Evolutionary conservation across 495 filamentous ascomycete species (phyloP).

Genomic region (Podospora pseudopauciseta): DNA sequence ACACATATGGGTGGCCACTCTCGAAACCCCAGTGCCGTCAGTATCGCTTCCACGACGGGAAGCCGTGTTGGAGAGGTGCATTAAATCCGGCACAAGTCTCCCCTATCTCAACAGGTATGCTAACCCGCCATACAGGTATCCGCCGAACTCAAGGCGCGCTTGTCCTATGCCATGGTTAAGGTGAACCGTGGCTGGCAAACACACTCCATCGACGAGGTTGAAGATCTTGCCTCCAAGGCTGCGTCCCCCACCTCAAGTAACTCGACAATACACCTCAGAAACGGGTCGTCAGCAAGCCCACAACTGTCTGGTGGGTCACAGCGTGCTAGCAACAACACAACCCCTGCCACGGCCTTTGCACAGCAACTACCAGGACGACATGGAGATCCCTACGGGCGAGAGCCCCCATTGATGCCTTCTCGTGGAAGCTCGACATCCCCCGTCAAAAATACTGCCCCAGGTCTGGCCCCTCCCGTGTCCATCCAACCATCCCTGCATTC

Average conservation of each 20-base stretch:
- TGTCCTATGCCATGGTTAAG: conserved; percentile 88
- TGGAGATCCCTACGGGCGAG: conserved; percentile 20
- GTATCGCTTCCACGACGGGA: conserved; percentile 50
- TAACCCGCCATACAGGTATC: conserved; percentile 56
- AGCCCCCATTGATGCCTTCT: conserved; percentile 17
- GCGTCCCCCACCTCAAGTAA: conserved; percentile 54
- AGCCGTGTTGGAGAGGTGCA: conserved; percentile 73
- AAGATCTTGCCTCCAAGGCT: conserved; percentile 61
- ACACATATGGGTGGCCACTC: conserved; percentile 52
- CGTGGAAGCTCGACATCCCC: conserved; percentile 28
- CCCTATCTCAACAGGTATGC: not conserved
- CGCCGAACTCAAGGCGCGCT: conserved; percentile 68
- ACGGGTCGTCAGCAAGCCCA: conserved; percentile 47
- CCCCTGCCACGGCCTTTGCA: conserved; percentile 27
- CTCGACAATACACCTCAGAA: conserved; percentile 49
- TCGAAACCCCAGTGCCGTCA: conserved; percentile 62
- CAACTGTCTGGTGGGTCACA: conserved; percentile 33
- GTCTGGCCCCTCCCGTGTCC: conserved; percentile 37
- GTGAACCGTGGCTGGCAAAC: conserved; percentile 82
- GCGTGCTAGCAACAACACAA: conserved; percentile 34
- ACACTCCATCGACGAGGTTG: conserved; percentile 64
- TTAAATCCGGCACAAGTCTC: conserved; percentile 6
- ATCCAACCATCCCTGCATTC: conserved; percentile 33
- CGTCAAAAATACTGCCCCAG: conserved; percentile 23
- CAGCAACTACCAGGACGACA: conserved; percentile 24